Conservation (phyloP, 2,329 filamentous ascomycete species). For the Fusarium euwallaceae region DNA sequence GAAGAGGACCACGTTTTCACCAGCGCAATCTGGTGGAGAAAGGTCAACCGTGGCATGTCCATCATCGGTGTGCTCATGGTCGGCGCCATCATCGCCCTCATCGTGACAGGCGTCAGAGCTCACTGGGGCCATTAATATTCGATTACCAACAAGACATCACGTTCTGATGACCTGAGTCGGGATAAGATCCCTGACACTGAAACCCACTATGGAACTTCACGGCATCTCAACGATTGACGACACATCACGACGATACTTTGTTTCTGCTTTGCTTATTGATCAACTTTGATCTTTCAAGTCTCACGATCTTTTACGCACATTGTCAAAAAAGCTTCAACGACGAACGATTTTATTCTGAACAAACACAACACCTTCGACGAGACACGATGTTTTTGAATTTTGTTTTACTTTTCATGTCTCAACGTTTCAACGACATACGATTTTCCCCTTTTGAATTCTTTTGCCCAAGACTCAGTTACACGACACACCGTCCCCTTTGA, state of each 20-base stretch:
- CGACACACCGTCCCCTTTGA: slow-evolving; percentile 1
- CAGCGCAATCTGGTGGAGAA: slow-evolving; percentile 71
- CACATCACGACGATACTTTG: slow-evolving; percentile 43
- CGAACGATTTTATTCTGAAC: slow-evolving; percentile 40
- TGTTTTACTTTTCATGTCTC: slow-evolving; percentile 30
- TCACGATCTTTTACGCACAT: slow-evolving; percentile 41
- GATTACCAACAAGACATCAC: slow-evolving; percentile 27
- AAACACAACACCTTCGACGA: slow-evolving; percentile 34
- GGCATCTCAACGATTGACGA: slow-evolving; percentile 47
- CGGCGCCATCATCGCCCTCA: slow-evolving; percentile 64
- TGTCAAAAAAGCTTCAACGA: slow-evolving; percentile 34
- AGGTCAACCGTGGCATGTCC: slow-evolving; percentile 70
- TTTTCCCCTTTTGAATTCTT: slow-evolving; percentile 8
- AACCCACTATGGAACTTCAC: slow-evolving; percentile 30
- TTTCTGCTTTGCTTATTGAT: slow-evolving; percentile 38
- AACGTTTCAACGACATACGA: slow-evolving; percentile 31
- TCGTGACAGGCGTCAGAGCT: slow-evolving; percentile 65
- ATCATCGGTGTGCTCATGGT: slow-evolving; percentile 67
- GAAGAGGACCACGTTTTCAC: slow-evolving; percentile 62
- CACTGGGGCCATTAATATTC: slow-evolving; percentile 56
- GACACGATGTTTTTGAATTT: slow-evolving; percentile 37
- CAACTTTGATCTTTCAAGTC: slow-evolving; percentile 28
- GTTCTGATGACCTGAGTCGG: slow-evolving; percentile 34
- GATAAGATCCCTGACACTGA: slow-evolving; percentile 7
- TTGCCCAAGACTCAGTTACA: not conserved